Percentiles rank a stretch among this genome's conserved stretches.
These are phyloP conservation scores for Crithidia expoeki DNA, from an alignment of 208 protist species.

Conservation along the genomic window DNA sequence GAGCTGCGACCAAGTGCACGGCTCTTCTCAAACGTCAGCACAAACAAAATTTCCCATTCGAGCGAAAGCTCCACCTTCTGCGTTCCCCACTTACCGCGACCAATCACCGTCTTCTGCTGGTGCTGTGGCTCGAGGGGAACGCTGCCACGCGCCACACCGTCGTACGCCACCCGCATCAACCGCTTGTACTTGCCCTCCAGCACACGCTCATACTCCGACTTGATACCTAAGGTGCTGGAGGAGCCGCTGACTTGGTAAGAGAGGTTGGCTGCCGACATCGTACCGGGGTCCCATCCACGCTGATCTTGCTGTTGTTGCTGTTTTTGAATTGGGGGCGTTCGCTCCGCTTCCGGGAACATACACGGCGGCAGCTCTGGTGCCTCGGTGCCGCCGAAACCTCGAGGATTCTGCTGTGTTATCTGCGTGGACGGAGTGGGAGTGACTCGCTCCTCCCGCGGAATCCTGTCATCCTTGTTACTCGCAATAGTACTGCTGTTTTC, in stretches of 20 bases:
- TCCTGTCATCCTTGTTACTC: background rate
- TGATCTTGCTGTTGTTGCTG: constrained; percentile 1
- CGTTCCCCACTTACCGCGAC: constrained; percentile 63
- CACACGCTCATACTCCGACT: constrained; percentile 48
- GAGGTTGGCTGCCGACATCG: background rate
- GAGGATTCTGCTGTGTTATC: constrained; percentile 1
- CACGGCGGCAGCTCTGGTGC: constrained; percentile 12
- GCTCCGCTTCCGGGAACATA: background rate
- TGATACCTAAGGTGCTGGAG: background rate
- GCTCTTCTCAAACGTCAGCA: constrained; percentile 78
- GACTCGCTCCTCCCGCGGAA: background rate
- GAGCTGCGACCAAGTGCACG: constrained; percentile 44
- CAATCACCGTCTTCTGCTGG: constrained; percentile 52
- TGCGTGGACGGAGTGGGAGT: constrained; percentile 5
- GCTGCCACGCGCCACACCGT: constrained; percentile 51
- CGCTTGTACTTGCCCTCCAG: constrained; percentile 57
- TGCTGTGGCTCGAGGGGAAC: constrained; percentile 66
- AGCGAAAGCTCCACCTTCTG: constrained; percentile 76
- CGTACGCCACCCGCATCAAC: constrained; percentile 78
- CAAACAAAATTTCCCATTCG: constrained; percentile 83
- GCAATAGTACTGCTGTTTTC: too few species aligned
- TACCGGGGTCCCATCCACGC: background rate
- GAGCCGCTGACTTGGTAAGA: constrained; percentile 13
- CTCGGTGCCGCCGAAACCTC: background rate
- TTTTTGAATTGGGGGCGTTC: background rate